Percentiles rank a stretch among this genome's conserved stretches.
phyloP scores from a whole-genome alignment of 495 filamentous ascomycete species.

The Penicillium paradoxum region DNA sequence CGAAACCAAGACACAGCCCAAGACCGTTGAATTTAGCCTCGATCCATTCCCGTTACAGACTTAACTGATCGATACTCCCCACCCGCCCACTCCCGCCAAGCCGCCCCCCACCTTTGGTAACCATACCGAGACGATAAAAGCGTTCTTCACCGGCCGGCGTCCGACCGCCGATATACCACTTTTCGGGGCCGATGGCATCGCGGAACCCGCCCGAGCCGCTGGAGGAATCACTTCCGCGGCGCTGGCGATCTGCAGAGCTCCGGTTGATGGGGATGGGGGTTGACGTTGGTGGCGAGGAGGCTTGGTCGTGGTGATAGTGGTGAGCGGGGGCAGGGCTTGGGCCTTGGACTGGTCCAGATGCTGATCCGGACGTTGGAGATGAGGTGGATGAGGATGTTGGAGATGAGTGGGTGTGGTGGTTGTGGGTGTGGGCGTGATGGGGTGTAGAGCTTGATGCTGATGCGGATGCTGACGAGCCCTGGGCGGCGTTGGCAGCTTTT shows the following conservation, averaged over 20 bases:
- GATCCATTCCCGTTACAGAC: conserved; percentile 39
- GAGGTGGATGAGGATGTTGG: conserved; percentile 15
- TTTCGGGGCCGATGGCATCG: conserved; percentile 70
- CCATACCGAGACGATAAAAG: conserved; percentile 71
- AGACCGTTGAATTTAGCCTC: too few relatives aligned
- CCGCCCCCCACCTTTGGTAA: conserved; percentile 46
- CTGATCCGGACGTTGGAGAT: conserved; percentile 18
- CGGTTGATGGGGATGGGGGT: conserved; percentile 38
- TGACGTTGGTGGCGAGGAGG: conserved; percentile 15
- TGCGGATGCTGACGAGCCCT: neutral
- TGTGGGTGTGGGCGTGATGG: conserved; percentile 14
- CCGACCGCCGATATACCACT: conserved; percentile 84
- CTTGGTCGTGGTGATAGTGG: conserved; percentile 18
- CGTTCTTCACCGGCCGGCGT: conserved; percentile 82
- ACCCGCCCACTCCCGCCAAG: conserved; percentile 53
- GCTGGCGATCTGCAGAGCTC: conserved; percentile 30
- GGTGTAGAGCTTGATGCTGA: conserved; percentile 2
- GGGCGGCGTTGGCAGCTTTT: conserved; percentile 26
- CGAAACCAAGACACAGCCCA: neutral
- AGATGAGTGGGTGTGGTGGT: conserved; percentile 13
- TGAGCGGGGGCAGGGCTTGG: conserved; percentile 8
- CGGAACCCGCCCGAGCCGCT: conserved; percentile 72
- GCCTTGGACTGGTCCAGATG: conserved; percentile 16
- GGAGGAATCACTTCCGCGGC: conserved; percentile 68
- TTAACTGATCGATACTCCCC: conserved; percentile 58